Percentiles rank a stretch among this genome's conserved stretches.
These are phyloP conservation scores for Penicillium paxilli DNA, from an alignment of 495 filamentous ascomycete species.

Conservation along the genomic window DNA sequence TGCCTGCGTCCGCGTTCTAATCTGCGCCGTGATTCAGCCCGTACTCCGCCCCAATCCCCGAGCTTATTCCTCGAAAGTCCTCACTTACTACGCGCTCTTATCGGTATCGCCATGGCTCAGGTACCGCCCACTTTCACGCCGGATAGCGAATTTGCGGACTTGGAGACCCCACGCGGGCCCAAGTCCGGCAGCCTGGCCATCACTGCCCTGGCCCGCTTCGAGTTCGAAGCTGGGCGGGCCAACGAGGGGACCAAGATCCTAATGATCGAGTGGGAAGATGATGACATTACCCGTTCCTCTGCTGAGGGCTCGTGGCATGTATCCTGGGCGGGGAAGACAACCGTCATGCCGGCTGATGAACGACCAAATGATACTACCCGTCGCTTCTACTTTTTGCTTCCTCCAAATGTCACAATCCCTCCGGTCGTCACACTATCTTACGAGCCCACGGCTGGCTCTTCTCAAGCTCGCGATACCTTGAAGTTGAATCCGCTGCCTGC, in stretches of 20 bases:
- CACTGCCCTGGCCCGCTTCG: slow-evolving; percentile 73
- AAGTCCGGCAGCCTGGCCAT: slow-evolving; percentile 32
- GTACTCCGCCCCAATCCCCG: not conserved
- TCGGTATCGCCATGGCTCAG: slow-evolving; percentile 16
- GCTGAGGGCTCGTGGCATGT: slow-evolving; percentile 62
- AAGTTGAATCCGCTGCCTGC: slow-evolving; percentile 74
- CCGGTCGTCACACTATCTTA: slow-evolving; percentile 65
- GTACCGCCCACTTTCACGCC: slow-evolving; percentile 35
- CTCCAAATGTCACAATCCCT: slow-evolving; percentile 65
- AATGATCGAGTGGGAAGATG: slow-evolving; percentile 81
- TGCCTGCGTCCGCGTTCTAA: not conserved
- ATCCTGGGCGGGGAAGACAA: slow-evolving; percentile 71
- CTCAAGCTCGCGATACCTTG: slow-evolving; percentile 26
- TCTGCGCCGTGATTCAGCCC: not conserved
- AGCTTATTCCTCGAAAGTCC: not conserved
- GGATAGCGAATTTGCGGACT: slow-evolving; percentile 36
- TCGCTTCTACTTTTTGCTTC: slow-evolving; percentile 73
- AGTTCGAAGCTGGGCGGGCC: slow-evolving; percentile 73
- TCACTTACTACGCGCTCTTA: not conserved
- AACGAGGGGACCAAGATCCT: slow-evolving; percentile 83
- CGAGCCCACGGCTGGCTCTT: slow-evolving; percentile 17
- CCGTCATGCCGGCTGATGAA: slow-evolving; percentile 65
- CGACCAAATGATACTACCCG: slow-evolving; percentile 52
- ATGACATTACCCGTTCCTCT: slow-evolving; percentile 38
- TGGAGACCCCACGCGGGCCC: slow-evolving; percentile 29